A percentile compares a stretch with the other conserved stretches of the same genome.
Evolutionary conservation across 2,329 filamentous ascomycete species (phyloP).

Genomic region (Fusarium cyanostomum): DNA sequence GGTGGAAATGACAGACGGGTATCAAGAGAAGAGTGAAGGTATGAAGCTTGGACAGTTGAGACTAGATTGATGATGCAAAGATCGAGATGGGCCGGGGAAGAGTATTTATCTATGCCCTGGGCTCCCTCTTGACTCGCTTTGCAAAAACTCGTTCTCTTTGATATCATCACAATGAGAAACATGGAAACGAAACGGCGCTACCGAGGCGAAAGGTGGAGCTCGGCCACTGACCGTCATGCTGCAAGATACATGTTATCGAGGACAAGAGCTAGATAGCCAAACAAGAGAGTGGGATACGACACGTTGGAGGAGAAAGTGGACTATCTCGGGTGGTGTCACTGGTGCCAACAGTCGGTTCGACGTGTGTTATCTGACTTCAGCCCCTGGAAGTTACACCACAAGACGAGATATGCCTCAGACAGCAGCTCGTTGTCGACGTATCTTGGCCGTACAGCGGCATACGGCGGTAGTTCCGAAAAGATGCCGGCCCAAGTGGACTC

Average conservation of each 20-base stretch:
- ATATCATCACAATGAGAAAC: slow-evolving; percentile 28
- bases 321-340: slow-evolving; percentile 7
- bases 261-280: slow-evolving; percentile 8
- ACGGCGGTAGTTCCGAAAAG: slow-evolving; percentile 33
- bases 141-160: slow-evolving; percentile 30
- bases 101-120: slow-evolving; percentile 33
- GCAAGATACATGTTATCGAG: slow-evolving; percentile 21
- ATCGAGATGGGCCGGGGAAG: slow-evolving; percentile 27
- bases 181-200: slow-evolving; percentile 31
- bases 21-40: slow-evolving; percentile 29
- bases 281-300: slow-evolving; percentile 7
- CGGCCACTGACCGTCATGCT: slow-evolving; percentile 32
- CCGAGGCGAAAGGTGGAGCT: slow-evolving; percentile 26
- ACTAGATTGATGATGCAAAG: slow-evolving; percentile 8
- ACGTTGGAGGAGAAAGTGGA: slow-evolving; percentile 10
- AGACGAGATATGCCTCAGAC: slow-evolving; percentile 32
- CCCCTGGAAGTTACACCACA: slow-evolving; percentile 33
- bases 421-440: slow-evolving; percentile 10
- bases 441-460: slow-evolving; percentile 25
- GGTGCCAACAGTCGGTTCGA: slow-evolving; percentile 26
- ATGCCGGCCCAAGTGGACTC: slow-evolving; percentile 33
- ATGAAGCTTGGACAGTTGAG: slow-evolving; percentile 13
- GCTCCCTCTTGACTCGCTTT: background rate
- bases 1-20: slow-evolving; percentile 45
- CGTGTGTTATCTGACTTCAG: background rate